These are phyloP conservation scores for Inosperma sp. DNA, from an alignment of 768 basidiomycete species.

Conservation along the genomic window DNA sequence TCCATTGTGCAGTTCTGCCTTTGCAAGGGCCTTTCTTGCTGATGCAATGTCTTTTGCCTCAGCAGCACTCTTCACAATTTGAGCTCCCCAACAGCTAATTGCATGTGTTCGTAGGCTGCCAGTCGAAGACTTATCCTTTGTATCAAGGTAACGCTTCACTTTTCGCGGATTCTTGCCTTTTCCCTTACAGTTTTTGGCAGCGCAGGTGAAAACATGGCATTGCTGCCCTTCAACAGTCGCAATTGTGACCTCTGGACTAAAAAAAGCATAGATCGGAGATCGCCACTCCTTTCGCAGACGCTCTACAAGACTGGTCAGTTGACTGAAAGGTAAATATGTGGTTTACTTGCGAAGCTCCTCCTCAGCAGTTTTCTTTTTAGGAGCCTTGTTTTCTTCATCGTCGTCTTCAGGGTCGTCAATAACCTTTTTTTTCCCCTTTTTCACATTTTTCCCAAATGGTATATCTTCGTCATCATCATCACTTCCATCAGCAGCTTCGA, in stretches of 20 bases:
- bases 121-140: constrained; percentile 22
- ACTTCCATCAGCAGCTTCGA: neutral
- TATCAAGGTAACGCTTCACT: constrained; percentile 20
- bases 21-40: constrained; percentile 9
- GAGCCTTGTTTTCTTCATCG: too few species aligned
- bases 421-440: too few species aligned
- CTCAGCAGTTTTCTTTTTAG: neutral
- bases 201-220: constrained; percentile 2
- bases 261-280: constrained; percentile 34
- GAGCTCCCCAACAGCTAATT: constrained; percentile 27
- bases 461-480: neutral
- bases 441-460: neutral
- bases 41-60: constrained; percentile 20
- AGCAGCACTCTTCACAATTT: constrained; percentile 5
- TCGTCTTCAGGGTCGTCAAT: too few species aligned
- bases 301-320: neutral
- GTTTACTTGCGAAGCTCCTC: neutral
- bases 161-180: neutral
- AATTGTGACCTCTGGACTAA: constrained; percentile 19
- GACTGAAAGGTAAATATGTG: neutral
- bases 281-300: constrained; percentile 24
- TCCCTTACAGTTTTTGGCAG: constrained; percentile 2
- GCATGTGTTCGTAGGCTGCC: constrained; percentile 27
- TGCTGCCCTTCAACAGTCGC: constrained; percentile 15
- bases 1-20: constrained; percentile 10